These are phyloP conservation scores for Eremothecium sinecaudum DNA, from an alignment of 1,139 yeast genomes.

Conservation along the genomic window DNA sequence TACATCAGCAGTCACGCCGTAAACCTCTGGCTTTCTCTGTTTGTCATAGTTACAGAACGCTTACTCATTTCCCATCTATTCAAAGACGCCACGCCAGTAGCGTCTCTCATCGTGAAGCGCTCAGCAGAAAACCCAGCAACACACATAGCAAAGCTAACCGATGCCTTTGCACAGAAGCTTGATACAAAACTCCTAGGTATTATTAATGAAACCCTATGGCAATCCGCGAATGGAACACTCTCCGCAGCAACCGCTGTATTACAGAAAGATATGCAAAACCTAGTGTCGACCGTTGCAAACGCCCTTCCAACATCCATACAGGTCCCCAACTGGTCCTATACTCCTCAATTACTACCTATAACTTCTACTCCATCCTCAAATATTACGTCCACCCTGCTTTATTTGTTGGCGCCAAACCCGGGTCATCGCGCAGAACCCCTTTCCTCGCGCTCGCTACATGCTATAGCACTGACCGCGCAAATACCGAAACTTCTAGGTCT, in stretches of 20 bases:
- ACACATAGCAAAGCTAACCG: neutral
- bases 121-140: too few relatives aligned
- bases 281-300: neutral
- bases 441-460: too few relatives aligned
- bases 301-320: neutral
- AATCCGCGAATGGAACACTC: neutral
- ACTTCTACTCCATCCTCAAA: too few relatives aligned
- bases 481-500: too few relatives aligned
- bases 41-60: slow-evolving; percentile 1
- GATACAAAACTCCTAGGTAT: neutral
- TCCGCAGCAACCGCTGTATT: neutral
- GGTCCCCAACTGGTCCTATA: neutral
- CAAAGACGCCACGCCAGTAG: neutral
- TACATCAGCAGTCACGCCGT: neutral
- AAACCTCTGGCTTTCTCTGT: slow-evolving; percentile 2
- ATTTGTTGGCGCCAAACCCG: too few relatives aligned
- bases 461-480: too few relatives aligned
- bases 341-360: too few relatives aligned
- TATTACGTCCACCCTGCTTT: too few relatives aligned
- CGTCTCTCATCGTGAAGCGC: too few relatives aligned
- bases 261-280: neutral
- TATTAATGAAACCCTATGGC: too few relatives aligned
- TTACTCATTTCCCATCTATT: too few relatives aligned
- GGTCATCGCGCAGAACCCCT: too few relatives aligned
- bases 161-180: neutral